Percentiles rank a stretch among this genome's conserved stretches.
Evolutionary conservation across 352 stramenopile genomes (phyloP).

Genomic region (Phytophthora fragariae): DNA sequence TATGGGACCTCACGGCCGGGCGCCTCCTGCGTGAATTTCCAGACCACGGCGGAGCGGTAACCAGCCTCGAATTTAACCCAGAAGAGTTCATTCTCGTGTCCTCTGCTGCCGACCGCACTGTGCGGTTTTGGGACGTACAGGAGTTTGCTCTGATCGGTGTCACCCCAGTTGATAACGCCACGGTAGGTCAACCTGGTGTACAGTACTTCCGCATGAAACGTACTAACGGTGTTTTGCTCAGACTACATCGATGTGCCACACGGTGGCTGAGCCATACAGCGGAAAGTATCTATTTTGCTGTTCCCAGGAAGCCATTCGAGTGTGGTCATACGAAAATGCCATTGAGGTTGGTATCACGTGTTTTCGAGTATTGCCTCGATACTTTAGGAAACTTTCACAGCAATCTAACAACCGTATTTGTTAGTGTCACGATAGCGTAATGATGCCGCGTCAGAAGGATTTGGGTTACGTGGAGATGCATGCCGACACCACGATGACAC

Average conservation of each 20-base stretch:
- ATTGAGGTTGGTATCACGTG: slow-evolving; percentile 58
- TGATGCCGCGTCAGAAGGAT: slow-evolving; percentile 67
- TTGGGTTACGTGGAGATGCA: slow-evolving; percentile 59
- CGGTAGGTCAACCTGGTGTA: slow-evolving; percentile 44
- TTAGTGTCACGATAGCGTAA: slow-evolving; percentile 81
- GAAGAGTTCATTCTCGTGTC: slow-evolving; percentile 90
- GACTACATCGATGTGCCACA: slow-evolving; percentile 88
- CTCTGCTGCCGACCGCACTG: slow-evolving; percentile 72
- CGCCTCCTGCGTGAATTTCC: slow-evolving; percentile 79
- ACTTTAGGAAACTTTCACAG: neutral
- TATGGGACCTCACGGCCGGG: slow-evolving; percentile 86
- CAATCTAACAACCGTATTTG: neutral
- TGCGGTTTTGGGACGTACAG: slow-evolving; percentile 91
- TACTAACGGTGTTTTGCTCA: slow-evolving; percentile 22
- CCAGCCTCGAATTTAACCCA: slow-evolving; percentile 85
- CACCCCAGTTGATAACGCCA: slow-evolving; percentile 79
- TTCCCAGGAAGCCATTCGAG: slow-evolving; percentile 76
- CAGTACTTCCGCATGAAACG: too few species aligned
- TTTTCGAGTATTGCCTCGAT: neutral
- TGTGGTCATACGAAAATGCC: slow-evolving; percentile 88
- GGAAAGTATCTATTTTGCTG: slow-evolving; percentile 84
- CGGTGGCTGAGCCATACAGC: slow-evolving; percentile 74
- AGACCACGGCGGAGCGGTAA: slow-evolving; percentile 81
- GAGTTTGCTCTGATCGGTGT: slow-evolving; percentile 83
- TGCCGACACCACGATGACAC: slow-evolving; percentile 77